A percentile compares a stretch with the other conserved stretches of the same genome.
These are phyloP conservation scores for Kodamaea jinghongensis DNA, from an alignment of 805 yeast species.

Conservation along the genomic window DNA sequence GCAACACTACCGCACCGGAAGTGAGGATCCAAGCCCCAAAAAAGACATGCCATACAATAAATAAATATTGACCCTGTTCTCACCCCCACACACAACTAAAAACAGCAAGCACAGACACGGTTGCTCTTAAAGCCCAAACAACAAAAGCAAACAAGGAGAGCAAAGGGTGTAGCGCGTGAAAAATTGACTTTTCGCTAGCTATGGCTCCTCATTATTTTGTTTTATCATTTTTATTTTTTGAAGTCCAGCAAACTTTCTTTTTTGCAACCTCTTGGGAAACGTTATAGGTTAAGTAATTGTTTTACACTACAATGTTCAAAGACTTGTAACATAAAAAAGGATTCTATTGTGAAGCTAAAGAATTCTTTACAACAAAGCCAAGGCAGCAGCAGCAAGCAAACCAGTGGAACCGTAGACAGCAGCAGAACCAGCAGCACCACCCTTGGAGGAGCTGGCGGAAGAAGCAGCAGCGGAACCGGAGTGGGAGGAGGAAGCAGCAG, in stretches of 20 bases:
- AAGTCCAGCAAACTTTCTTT: neutral
- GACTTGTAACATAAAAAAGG: too few relatives aligned
- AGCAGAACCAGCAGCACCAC: too few relatives aligned
- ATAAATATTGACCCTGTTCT: too few relatives aligned
- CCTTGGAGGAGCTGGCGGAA: constrained; percentile 6
- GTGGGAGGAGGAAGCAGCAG: constrained; percentile 8
- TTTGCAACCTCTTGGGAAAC: neutral
- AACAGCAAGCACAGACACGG: too few relatives aligned
- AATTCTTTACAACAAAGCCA: constrained; percentile 21
- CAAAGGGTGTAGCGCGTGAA: neutral
- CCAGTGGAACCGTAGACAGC: constrained; percentile 19
- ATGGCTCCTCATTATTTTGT: neutral
- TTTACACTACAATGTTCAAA: neutral
- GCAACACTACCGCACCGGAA: too few relatives aligned
- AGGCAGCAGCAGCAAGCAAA: constrained; percentile 26
- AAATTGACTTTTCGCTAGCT: neutral
- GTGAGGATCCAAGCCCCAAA: too few relatives aligned
- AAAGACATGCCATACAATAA: too few relatives aligned
- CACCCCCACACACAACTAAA: too few relatives aligned
- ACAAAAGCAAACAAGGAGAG: too few relatives aligned
- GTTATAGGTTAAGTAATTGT: constrained; percentile 1
- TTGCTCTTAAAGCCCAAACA: too few relatives aligned
- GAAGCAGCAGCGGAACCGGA: constrained; percentile 6
- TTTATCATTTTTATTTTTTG: too few relatives aligned
- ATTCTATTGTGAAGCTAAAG: neutral